Base-by-base conservation (phyloP, 2,329 filamentous ascomycete species). In the Fonsecaea nubica region DNA sequence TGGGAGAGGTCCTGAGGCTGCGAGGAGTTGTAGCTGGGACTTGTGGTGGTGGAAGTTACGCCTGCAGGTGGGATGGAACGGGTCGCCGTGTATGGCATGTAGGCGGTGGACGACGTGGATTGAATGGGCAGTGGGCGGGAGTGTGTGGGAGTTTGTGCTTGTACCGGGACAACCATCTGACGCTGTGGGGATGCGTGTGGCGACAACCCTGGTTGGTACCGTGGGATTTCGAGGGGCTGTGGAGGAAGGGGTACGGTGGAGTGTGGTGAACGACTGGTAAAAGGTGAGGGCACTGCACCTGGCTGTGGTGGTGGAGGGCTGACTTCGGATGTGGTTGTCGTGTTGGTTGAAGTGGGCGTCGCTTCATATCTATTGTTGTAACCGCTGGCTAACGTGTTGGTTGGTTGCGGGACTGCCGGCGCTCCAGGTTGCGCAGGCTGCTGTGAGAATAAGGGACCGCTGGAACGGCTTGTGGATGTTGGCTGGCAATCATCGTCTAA, bases 1-100 rank as follows among this genome's bases (percentile, higher is more conserved):
- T 75, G 72, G 13, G 70, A 67, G 42, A 75, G 74, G 58, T 71
- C 68, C 35, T 59, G 62, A 3, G 59, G 52, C 30, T 63, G 59
- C 30, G 45, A 33, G 32, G 40, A 61, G 45, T 12, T 61, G 58
- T 52, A 40, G 30, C 58, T 61, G 13, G 58, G 58, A 35, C 58
- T 53, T 32, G 58, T 53, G 42, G 45, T 25, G 52, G 25, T 40
- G 2, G 59, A 65, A 8, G 59, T 68, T 12, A 65, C 40, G 45
- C 55, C 58, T 38, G 69, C 53, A 21, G 65, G 50, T 21, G 60
- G 60, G 35, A 63, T 61, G 56, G 53, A 42, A 53, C 66, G 42
- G 50, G 38, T 32, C 25, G 57, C 58, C 32, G 53, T 62, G 56
- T 64, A 64, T 4, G 62, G 32, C 33, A 50, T 13, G 63, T 60